phyloP scores from a whole-genome alignment of 2,329 filamentous ascomycete genomes.

The Leptographium wingfieldii region DNA sequence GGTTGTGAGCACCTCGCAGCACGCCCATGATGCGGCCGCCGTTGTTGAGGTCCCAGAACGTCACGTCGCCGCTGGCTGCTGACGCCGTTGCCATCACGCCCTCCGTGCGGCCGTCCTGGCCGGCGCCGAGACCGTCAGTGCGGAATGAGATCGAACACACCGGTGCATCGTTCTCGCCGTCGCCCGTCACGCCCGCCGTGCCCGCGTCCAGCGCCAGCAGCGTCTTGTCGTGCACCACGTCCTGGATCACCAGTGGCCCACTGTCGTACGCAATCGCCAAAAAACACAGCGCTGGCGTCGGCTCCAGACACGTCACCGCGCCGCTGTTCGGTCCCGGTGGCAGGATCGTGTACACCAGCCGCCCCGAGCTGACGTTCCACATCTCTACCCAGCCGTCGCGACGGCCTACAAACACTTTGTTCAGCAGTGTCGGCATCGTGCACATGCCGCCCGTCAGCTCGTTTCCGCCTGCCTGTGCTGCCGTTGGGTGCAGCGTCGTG shows the following conservation, averaged over 20 bases:
- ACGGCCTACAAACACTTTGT: conserved; percentile 87
- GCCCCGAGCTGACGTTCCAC: conserved; percentile 90
- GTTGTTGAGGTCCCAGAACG: conserved; percentile 89
- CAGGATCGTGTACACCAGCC: conserved; percentile 80
- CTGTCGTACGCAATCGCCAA: conserved; percentile 78
- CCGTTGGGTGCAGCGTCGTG: conserved; percentile 59
- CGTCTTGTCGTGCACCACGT: conserved; percentile 66
- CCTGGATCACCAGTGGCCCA: conserved; percentile 67
- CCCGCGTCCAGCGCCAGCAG: conserved; percentile 58
- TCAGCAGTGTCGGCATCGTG: conserved; percentile 88
- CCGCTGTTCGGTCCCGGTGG: conserved; percentile 62
- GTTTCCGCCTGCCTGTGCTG: conserved; percentile 44
- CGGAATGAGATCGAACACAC: conserved; percentile 82
- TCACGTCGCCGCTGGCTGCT: conserved; percentile 69
- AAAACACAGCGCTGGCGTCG: conserved; percentile 71
- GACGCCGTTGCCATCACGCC: conserved; percentile 93
- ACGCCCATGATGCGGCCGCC: conserved; percentile 79
- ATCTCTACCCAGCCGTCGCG: conserved; percentile 86
- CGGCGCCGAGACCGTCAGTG: conserved; percentile 77
- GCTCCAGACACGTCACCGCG: conserved; percentile 74
- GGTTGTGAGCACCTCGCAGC: conserved; percentile 77
- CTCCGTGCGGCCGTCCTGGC: conserved; percentile 69
- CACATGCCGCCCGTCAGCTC: conserved; percentile 66
- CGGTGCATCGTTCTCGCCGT: conserved; percentile 36
- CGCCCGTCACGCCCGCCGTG: conserved; percentile 20